phyloP scores from a whole-genome alignment of 23 red algal species.

The Pyropia yezoensis region DNA sequence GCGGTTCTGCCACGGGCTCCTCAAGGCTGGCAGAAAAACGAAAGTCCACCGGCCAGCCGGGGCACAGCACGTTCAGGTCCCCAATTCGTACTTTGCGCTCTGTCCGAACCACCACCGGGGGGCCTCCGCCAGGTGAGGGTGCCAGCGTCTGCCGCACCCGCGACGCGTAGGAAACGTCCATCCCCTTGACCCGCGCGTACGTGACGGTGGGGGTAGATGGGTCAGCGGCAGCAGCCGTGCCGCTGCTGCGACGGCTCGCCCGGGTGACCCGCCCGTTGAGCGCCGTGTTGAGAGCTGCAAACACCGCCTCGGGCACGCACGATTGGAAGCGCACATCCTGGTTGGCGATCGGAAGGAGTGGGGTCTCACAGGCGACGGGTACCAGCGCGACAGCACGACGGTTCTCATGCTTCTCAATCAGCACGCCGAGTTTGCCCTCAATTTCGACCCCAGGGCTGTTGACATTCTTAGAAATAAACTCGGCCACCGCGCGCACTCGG shows the following conservation, averaged over 20 bases:
- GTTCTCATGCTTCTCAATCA: slow-evolving; percentile 26
- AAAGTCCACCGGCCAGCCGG: slow-evolving; percentile 31
- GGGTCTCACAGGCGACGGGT: slow-evolving; percentile 41
- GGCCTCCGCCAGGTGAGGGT: not conserved
- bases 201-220: too few species aligned
- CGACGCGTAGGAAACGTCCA: slow-evolving; percentile 2
- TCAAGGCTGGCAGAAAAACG: slow-evolving; percentile 55
- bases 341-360: slow-evolving; percentile 28
- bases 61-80: slow-evolving; percentile 56
- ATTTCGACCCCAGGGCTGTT: slow-evolving; percentile 40
- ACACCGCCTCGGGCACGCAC: slow-evolving; percentile 34
- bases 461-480: slow-evolving; percentile 57
- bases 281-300: slow-evolving; percentile 23
- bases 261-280: slow-evolving; percentile 29
- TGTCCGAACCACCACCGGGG: slow-evolving; percentile 8
- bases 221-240: too few species aligned
- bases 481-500: slow-evolving; percentile 38
- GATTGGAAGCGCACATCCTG: slow-evolving; percentile 39
- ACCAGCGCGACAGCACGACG: slow-evolving; percentile 22
- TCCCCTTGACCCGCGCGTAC: too few species aligned
- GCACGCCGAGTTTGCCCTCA: slow-evolving; percentile 68
- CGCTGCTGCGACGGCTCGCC: too few species aligned
- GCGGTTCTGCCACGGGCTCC: slow-evolving; percentile 19
- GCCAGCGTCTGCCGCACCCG: slow-evolving; percentile 7
- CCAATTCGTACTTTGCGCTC: slow-evolving; percentile 50